Percentiles rank a stretch among this genome's conserved stretches.
phyloP scores from a whole-genome alignment of 768 basidiomycete genomes.

The Mycena chlorophos region DNA sequence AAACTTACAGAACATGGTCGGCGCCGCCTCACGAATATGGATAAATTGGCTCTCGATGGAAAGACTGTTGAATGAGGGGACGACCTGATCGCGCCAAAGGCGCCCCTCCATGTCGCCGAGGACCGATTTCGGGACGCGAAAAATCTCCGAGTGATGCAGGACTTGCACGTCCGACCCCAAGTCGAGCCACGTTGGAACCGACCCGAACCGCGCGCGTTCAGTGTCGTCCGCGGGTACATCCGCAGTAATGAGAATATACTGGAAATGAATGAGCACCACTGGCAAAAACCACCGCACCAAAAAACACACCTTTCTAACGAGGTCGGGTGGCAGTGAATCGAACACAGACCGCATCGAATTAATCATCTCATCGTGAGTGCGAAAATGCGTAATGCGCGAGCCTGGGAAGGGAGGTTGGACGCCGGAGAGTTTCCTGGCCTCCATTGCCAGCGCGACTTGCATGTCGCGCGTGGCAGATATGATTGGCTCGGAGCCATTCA shows the following conservation, averaged over 20 bases:
- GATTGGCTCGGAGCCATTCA: constrained; percentile 21
- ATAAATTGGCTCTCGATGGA: constrained; percentile 22
- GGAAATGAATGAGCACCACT: not conserved
- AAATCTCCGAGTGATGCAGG: constrained; percentile 19
- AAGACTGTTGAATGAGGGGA: constrained; percentile 23
- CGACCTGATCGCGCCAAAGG: constrained; percentile 13
- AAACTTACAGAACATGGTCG: constrained; percentile 20
- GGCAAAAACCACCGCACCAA: constrained; percentile 3
- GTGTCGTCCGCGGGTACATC: constrained; percentile 21
- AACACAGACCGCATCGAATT: constrained; percentile 21
- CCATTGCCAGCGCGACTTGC: not conserved
- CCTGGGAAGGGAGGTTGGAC: constrained; percentile 5
- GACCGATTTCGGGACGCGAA: constrained; percentile 9
- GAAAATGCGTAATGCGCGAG: constrained; percentile 15
- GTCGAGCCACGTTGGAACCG: constrained; percentile 19
- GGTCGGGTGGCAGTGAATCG: constrained; percentile 9
- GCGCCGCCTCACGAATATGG: constrained; percentile 10
- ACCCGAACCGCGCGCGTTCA: constrained; percentile 13
- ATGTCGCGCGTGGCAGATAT: constrained; percentile 11
- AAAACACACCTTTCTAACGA: constrained; percentile 15
- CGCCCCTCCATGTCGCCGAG: constrained; percentile 1
- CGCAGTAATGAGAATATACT: constrained; percentile 22
- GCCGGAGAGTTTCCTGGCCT: not conserved
- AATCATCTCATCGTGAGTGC: constrained; percentile 20
- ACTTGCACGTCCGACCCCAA: not conserved